Base-by-base conservation (phyloP, 306 rosid species). In the Benincasa hispida region DNA sequence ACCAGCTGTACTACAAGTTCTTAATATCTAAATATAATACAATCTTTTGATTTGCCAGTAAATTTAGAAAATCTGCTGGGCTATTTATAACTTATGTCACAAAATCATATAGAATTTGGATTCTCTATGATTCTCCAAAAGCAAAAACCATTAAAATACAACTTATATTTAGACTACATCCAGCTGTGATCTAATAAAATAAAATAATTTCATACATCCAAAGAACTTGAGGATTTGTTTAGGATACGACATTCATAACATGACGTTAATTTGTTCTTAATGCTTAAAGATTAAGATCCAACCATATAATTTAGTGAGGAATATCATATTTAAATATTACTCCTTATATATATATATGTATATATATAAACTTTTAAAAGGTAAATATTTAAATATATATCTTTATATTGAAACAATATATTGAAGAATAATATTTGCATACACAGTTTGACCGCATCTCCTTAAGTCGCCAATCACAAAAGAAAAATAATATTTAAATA, bases 31-130 rank as follows among this genome's bases (percentile, higher is more conserved):
- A 7, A 70, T 22, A 30, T 22, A 25, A 45, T 70, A 70, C n/a
- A 47, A 42, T 47, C 7, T 70, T 70, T 67, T 41, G 72, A 66
- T 70, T 70, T 70, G 76, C 12, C 58, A 47, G 76, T 70, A 70
- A 25, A 70, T 70, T 47, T 27, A 28, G 57, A 22, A 45, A 67
- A 45, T 69, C 32, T 2, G 37, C 3, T 70, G 57, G 58, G 58
- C 8, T 17, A 70, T 47, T 66, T 21, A 68, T 22, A 68, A 42
- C 13, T 47, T 10, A 34, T 34, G 35, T 69, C 35, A 42, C 22
- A 42, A 69, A 69, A 67, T 41, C 9, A 25, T 24, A 42, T 45
- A 47, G 7, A 25, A 42, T 70, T 45, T 47, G 35, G 57, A 70
- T 70, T 68, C 34, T 68, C 19, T 41, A 41, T 68, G 74, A 70